phyloP scores from a whole-genome alignment of 2,329 filamentous ascomycete species.

The Talaromyces sp. region DNA sequence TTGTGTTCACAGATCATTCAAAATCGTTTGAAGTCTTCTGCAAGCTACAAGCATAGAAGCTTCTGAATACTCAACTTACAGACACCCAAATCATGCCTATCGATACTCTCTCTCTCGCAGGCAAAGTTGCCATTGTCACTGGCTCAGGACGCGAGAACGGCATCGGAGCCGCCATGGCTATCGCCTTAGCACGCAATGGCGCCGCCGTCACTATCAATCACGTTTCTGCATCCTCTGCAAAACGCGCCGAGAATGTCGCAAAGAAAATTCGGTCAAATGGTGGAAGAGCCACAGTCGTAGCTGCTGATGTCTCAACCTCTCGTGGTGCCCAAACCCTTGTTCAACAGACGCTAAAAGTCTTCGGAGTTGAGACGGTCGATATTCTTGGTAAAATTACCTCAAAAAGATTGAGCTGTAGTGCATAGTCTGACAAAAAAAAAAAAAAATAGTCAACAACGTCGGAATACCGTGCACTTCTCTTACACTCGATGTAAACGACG shows the following conservation, averaged over 20 bases:
- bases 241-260: not conserved
- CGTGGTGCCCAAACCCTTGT: not conserved
- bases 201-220: conserved; percentile 1
- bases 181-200: not conserved
- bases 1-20: no score
- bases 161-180: conserved; percentile 4
- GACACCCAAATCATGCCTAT: not conserved
- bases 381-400: not conserved
- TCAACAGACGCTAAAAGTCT: not conserved
- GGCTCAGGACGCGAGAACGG: conserved; percentile 6
- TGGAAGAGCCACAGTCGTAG: not conserved
- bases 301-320: not conserved
- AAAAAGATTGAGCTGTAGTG: no score
- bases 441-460: not conserved
- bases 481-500: no score
- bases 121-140: conserved; percentile 8
- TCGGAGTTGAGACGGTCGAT: not conserved
- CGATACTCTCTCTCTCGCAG: not conserved
- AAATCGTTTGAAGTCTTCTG: no score
- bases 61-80: no score
- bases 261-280: not conserved
- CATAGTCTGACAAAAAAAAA: no score
- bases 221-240: not conserved
- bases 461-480: no score
- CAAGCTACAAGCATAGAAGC: no score